Conservation (phyloP, 73 alveolate genomes). For the Paramecium pentaurelia region DNA sequence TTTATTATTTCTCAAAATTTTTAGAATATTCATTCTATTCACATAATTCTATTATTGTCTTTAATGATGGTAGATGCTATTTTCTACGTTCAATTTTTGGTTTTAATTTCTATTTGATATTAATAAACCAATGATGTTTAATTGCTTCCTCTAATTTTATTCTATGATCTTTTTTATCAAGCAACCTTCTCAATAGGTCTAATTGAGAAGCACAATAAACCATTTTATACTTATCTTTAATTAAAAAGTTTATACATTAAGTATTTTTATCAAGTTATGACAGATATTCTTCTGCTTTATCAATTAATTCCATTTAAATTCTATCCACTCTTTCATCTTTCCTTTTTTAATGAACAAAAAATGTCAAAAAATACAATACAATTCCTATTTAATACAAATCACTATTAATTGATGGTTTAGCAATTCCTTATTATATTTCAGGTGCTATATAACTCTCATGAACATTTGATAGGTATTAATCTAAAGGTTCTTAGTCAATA, state of each 20-base stretch:
- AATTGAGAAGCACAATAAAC: neutral
- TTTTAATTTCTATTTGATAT: neutral
- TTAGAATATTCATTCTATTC: neutral
- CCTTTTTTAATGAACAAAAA: neutral
- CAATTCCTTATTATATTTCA: neutral
- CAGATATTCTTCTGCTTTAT: neutral
- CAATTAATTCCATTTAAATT: neutral
- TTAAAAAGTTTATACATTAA: neutral
- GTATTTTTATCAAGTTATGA: neutral
- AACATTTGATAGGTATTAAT: neutral
- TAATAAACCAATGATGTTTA: conserved; percentile 36
- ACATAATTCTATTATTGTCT: conserved; percentile 23
- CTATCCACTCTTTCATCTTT: neutral
- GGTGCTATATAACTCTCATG: neutral
- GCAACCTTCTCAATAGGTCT: conserved; percentile 1
- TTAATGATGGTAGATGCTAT: neutral
- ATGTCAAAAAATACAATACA: neutral
- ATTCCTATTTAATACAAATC: conserved; percentile 27
- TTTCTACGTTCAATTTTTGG: neutral
- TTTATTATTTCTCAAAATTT: neutral
- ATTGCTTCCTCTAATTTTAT: conserved; percentile 22
- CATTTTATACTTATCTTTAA: neutral
- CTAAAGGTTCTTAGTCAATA: neutral
- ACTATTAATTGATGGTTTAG: neutral
- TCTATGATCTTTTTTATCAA: neutral